phyloP scores from a whole-genome alignment of 2,329 filamentous ascomycete genomes.

The Fusarium beomiforme region DNA sequence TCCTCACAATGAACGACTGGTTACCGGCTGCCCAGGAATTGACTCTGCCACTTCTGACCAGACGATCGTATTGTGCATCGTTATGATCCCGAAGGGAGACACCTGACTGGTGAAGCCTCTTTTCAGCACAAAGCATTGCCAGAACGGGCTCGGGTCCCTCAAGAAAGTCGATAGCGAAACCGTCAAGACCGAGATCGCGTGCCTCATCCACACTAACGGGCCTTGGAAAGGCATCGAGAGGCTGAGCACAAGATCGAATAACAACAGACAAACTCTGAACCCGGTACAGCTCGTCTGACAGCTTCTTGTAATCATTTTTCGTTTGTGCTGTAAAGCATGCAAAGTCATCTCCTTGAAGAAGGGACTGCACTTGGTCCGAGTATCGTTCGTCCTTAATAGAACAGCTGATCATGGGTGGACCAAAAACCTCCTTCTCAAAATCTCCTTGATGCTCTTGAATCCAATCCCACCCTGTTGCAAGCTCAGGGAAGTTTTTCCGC shows the following conservation, averaged over 20 bases:
- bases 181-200: slow-evolving; percentile 73
- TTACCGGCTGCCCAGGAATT: slow-evolving; percentile 75
- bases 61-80: slow-evolving; percentile 73
- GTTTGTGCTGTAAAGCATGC: slow-evolving; percentile 82
- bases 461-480: slow-evolving; percentile 81
- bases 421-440: slow-evolving; percentile 82
- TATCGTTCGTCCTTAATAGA: slow-evolving; percentile 79
- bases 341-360: slow-evolving; percentile 63
- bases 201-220: slow-evolving; percentile 67
- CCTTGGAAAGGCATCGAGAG: slow-evolving; percentile 64
- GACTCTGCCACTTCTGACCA: slow-evolving; percentile 68
- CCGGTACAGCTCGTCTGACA: slow-evolving; percentile 73
- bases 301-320: slow-evolving; percentile 75
- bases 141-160: slow-evolving; percentile 85
- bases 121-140: slow-evolving; percentile 85
- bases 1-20: slow-evolving; percentile 70
- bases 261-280: slow-evolving; percentile 75
- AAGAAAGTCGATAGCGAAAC: slow-evolving; percentile 82
- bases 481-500: slow-evolving; percentile 67
- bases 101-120: slow-evolving; percentile 73
- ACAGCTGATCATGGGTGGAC: slow-evolving; percentile 83
- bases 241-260: slow-evolving; percentile 70
- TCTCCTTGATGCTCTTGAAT: slow-evolving; percentile 73
- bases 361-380: slow-evolving; percentile 63
- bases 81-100: slow-evolving; percentile 71